A percentile compares a stretch with the other conserved stretches of the same genome.
phyloP scores from a whole-genome alignment of 352 stramenopile genomes.

The Saprolegnia diclina region DNA sequence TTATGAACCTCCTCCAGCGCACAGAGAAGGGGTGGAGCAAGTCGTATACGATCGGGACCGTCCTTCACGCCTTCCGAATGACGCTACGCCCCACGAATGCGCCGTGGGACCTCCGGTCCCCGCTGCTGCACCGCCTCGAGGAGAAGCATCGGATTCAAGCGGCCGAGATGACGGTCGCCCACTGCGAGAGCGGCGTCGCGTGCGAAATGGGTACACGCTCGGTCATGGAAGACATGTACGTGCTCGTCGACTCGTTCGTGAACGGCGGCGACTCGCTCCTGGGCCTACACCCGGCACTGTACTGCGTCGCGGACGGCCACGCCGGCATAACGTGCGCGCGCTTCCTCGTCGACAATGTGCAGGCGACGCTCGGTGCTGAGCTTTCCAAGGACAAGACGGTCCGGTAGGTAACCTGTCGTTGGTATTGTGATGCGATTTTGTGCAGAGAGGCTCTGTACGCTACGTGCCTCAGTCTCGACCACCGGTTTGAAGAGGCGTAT shows the following conservation, averaged over 20 bases:
- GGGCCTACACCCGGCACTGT: constrained; percentile 17
- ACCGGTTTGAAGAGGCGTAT: neutral
- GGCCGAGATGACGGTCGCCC: neutral
- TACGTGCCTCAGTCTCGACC: constrained; percentile 5
- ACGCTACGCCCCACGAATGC: neutral
- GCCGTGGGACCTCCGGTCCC: constrained; percentile 14
- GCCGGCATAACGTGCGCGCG: constrained; percentile 17
- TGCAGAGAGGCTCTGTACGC: constrained; percentile 11
- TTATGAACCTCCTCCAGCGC: constrained; percentile 11
- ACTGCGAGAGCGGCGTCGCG: neutral
- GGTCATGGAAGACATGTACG: constrained; percentile 19
- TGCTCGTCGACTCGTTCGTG: constrained; percentile 1
- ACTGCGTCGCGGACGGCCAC: constrained; percentile 23
- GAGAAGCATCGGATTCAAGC: constrained; percentile 7
- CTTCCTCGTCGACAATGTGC: constrained; percentile 2
- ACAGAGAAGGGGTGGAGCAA: constrained; percentile 18
- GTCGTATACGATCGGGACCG: constrained; percentile 14
- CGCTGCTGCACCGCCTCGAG: constrained; percentile 8
- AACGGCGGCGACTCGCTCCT: neutral
- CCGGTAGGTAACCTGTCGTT: neutral
- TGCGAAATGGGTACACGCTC: constrained; percentile 1
- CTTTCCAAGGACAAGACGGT: constrained; percentile 17
- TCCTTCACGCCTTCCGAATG: constrained; percentile 12
- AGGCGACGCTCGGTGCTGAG: neutral
- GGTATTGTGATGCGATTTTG: neutral